Conservation (phyloP, 805 yeast species). For the Candida ipomoeae region DNA sequence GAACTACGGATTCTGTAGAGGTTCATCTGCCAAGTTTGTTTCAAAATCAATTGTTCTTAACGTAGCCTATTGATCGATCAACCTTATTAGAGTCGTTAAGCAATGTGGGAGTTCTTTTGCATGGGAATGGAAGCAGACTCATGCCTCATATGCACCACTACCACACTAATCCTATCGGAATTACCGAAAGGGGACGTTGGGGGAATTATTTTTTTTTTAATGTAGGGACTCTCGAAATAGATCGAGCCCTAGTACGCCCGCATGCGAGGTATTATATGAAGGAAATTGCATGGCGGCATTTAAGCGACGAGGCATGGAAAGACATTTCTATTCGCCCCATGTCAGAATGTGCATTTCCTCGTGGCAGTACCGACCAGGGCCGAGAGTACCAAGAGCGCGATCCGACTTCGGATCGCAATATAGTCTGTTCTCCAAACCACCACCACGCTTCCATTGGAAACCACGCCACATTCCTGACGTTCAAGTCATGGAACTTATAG, state of each 20-base stretch:
- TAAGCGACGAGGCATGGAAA: conserved; percentile 1
- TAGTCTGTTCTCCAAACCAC: conserved; percentile 1
- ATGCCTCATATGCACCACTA: background rate
- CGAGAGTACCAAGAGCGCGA: background rate
- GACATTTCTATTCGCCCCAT: background rate
- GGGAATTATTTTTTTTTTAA: background rate
- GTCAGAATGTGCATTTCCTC: conserved; percentile 1
- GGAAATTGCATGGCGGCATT: background rate
- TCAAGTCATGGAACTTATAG: background rate
- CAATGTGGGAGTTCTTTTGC: background rate
- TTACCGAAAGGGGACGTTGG: background rate
- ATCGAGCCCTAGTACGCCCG: background rate
- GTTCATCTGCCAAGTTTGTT: background rate
- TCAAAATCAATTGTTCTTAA: background rate
- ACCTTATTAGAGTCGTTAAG: background rate
- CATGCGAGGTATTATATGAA: background rate
- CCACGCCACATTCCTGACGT: conserved; percentile 3
- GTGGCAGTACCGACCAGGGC: background rate
- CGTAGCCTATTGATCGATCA: background rate
- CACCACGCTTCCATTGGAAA: background rate
- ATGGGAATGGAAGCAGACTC: background rate
- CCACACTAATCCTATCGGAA: background rate
- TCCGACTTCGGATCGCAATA: background rate
- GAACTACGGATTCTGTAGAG: background rate
- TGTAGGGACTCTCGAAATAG: background rate